Percentiles rank a stretch among this genome's conserved stretches.
Conservation (phyloP, 2,329 filamentous ascomycete species). For the Reticulascus tulasneorum region DNA sequence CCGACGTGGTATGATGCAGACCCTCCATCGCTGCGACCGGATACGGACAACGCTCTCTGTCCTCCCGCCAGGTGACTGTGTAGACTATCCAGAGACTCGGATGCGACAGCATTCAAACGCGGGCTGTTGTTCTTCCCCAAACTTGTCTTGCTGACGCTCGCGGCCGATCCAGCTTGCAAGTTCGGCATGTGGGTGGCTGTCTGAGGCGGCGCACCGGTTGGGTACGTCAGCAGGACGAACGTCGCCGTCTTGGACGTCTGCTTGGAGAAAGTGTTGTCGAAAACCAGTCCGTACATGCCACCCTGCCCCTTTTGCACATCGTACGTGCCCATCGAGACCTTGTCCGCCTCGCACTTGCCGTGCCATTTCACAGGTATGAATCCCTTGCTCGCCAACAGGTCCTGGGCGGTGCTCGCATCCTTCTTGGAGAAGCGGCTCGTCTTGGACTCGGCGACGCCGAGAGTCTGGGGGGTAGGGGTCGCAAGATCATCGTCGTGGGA, state of each 20-base stretch:
- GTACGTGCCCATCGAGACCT: conserved; percentile 85
- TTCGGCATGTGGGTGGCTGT: conserved; percentile 63
- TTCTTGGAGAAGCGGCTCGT: conserved; percentile 48
- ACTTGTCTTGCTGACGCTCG: conserved; percentile 43
- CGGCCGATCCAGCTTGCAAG: conserved; percentile 34
- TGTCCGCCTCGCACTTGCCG: conserved; percentile 94
- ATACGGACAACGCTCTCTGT: conserved; percentile 45
- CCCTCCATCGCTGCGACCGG: conserved; percentile 47
- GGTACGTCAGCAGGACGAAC: conserved; percentile 91
- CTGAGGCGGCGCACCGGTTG: conserved; percentile 74
- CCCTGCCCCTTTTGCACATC: conserved; percentile 71
- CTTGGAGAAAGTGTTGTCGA: conserved; percentile 99
- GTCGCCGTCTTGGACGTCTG: conserved; percentile 91
- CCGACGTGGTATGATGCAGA: conserved; percentile 76
- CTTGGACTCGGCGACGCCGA: conserved; percentile 40
- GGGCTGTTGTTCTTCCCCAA: conserved; percentile 46
- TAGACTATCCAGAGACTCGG: conserved; percentile 58
- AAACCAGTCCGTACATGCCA: conserved; percentile 94
- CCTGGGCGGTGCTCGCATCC: conserved; percentile 56
- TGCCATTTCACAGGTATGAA: conserved; percentile 76
- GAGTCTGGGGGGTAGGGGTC: conserved; percentile 43
- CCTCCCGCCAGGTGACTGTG: conserved; percentile 42
- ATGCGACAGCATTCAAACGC: conserved; percentile 38
- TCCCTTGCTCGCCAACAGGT: conserved; percentile 62
- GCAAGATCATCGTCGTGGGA: conserved; percentile 40